Percentiles rank a stretch among this genome's conserved stretches.
Evolutionary conservation across 305 asterid species (phyloP).

Genomic region (Salvia sclarea): DNA sequence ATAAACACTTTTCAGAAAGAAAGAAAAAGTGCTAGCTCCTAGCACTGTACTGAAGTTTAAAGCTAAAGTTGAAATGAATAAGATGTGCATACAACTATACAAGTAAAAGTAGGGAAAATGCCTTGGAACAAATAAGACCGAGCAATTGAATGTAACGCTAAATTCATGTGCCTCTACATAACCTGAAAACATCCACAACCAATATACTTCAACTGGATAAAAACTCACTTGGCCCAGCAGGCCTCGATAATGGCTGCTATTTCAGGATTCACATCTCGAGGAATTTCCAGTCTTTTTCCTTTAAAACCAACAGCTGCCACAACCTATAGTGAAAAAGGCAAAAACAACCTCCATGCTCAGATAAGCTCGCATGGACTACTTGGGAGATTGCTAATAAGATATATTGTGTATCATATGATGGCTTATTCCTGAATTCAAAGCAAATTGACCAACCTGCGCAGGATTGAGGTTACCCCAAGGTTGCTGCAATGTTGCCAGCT

Average conservation of each 20-base stretch:
- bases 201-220: slow-evolving; percentile 20
- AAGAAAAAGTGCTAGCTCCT: too few relatives aligned
- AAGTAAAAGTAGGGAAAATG: neutral
- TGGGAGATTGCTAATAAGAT: slow-evolving; percentile 18
- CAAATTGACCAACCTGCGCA: slow-evolving; percentile 72
- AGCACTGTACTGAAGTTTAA: neutral
- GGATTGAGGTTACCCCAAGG: slow-evolving; percentile 94
- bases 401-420: slow-evolving; percentile 3
- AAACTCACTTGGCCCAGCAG: slow-evolving; percentile 91
- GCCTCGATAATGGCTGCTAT: slow-evolving; percentile 78
- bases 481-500: slow-evolving; percentile 82
- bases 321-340: slow-evolving; percentile 56
- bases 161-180: neutral
- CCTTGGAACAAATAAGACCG: neutral
- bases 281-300: slow-evolving; percentile 82
- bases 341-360: slow-evolving; percentile 6
- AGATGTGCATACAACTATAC: neutral
- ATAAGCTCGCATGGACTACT: slow-evolving; percentile 19
- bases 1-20: slow-evolving; percentile 2
- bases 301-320: slow-evolving; percentile 97
- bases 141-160: neutral
- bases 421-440: slow-evolving; percentile 7
- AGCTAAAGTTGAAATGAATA: slow-evolving; percentile 19
- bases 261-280: slow-evolving; percentile 71
- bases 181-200: neutral